Base-by-base conservation (phyloP, 148 eudicot species). In the Fallopia convolvulus region DNA sequence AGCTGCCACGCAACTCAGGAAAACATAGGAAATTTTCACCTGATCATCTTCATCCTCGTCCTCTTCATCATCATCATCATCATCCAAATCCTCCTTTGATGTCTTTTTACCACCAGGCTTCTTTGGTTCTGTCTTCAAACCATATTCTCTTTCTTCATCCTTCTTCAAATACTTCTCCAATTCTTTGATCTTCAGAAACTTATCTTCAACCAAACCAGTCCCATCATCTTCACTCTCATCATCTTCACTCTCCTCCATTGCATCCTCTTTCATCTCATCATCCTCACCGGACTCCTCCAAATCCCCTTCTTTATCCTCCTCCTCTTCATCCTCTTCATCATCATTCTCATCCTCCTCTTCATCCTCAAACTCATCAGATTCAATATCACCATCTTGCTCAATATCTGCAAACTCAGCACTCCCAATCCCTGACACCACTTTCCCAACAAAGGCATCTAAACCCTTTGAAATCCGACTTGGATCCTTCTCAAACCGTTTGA, bases 111-210 rank as follows among this genome's bases (percentile, higher is more conserved):
- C 33, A 72, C 15, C 53, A 42, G 75, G 74, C 18, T 76, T 55
- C 15, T 80, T 81, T 50, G 77, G 48, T 17, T 72, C 79, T 56
- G 81, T 83, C 74, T 81, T 83, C 32, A 80, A 23, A 7, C 90
- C 97, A 52, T 89, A 92, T 76, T 92, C 99, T 47, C 79, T 83
- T 0, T 82, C 88, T 83, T 94, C 99, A 17, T 86, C 97, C 6
- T 80, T 86, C 33, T 78, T 84, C 77, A 92, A 72, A 85, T 83
- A 89, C 79, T 87, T 85, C 83, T 92, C 90, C 88, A 94, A 81
- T 30, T 94, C 97, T 81, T 88, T 88, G 56, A 92, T 86, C 85
- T 90, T 94, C 81, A 94, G 82, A 82, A 94, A 94, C 70, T 76
- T 83, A 76, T 94, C 99, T 74, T 92, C 99, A 20, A 92, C 88